Conservation (phyloP, 2,329 filamentous ascomycete species). For the Pseudodiploospora longispora region DNA sequence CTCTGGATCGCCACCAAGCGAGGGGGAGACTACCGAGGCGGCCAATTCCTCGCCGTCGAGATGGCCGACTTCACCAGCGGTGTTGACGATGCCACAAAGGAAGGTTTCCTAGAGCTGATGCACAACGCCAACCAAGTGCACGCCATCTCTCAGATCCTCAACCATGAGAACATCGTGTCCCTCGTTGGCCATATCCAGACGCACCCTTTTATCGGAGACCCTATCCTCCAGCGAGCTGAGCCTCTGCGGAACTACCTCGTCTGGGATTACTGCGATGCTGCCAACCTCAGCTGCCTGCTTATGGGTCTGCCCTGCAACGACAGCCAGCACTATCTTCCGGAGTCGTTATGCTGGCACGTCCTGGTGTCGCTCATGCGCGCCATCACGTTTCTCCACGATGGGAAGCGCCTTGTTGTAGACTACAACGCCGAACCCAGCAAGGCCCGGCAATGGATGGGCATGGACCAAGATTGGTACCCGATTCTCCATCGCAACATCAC, state of each 20-base stretch:
- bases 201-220: slow-evolving; percentile 10
- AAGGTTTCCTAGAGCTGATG: slow-evolving; percentile 18
- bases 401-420: slow-evolving; percentile 22
- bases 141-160: slow-evolving; percentile 30
- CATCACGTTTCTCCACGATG: slow-evolving; percentile 45
- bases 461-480: slow-evolving; percentile 40
- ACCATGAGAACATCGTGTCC: slow-evolving; percentile 43
- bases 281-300: slow-evolving; percentile 37
- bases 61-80: slow-evolving; percentile 11
- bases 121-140: slow-evolving; percentile 19
- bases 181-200: slow-evolving; percentile 29
- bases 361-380: slow-evolving; percentile 38
- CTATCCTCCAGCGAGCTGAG: slow-evolving; percentile 4
- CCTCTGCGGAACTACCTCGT: slow-evolving; percentile 28
- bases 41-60: slow-evolving; percentile 25
- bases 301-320: slow-evolving; percentile 14
- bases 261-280: slow-evolving; percentile 46
- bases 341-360: slow-evolving; percentile 50
- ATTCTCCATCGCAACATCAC: slow-evolving; percentile 41
- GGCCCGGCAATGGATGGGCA: slow-evolving; percentile 9
- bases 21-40: slow-evolving; percentile 18
- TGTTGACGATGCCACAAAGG: slow-evolving; percentile 8
- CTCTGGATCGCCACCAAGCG: slow-evolving; percentile 24
- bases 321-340: slow-evolving; percentile 33
- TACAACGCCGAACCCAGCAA: slow-evolving; percentile 1